phyloP scores from a whole-genome alignment of 2,329 filamentous ascomycete genomes.

The Scedosporium minutisporum region DNA sequence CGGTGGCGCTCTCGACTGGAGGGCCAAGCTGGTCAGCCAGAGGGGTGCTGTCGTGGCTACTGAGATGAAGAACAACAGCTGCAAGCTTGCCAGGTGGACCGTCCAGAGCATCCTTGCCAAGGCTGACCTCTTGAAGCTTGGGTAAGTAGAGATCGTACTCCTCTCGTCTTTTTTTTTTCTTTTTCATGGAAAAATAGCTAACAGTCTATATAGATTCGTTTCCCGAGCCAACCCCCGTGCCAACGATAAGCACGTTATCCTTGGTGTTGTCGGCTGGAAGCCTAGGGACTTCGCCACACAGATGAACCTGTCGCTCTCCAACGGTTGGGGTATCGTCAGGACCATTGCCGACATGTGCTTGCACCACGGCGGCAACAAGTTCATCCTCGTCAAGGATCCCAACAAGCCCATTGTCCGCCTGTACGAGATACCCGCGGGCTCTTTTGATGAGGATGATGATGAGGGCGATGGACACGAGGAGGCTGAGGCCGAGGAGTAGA shows the following conservation, averaged over 20 bases:
- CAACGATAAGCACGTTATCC: constrained; percentile 87
- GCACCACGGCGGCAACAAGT: constrained; percentile 65
- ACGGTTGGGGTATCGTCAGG: constrained; percentile 97
- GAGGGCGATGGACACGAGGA: constrained; percentile 47
- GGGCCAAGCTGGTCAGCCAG: constrained; percentile 86
- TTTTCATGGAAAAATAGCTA: constrained; percentile 13
- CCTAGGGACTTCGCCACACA: constrained; percentile 91
- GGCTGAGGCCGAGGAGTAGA: constrained; percentile 32
- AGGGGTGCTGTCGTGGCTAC: constrained; percentile 95
- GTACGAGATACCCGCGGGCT: constrained; percentile 80
- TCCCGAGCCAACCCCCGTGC: constrained; percentile 87
- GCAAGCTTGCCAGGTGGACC: constrained; percentile 97
- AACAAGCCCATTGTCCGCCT: constrained; percentile 93
- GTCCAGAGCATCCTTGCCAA: constrained; percentile 93
- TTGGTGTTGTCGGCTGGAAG: constrained; percentile 96
- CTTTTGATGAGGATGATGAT: constrained; percentile 84
- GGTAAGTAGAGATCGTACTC: constrained; percentile 43
- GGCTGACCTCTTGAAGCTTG: constrained; percentile 98
- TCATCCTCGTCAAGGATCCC: constrained; percentile 77
- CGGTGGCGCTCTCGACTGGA: constrained; percentile 93
- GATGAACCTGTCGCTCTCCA: constrained; percentile 95
- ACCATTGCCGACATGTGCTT: constrained; percentile 95
- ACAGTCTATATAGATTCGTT: constrained; percentile 60
- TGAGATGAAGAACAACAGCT: constrained; percentile 99
- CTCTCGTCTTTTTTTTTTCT: not conserved